phyloP scores from a whole-genome alignment of 306 rosid species.

The Lupinus albus region DNA sequence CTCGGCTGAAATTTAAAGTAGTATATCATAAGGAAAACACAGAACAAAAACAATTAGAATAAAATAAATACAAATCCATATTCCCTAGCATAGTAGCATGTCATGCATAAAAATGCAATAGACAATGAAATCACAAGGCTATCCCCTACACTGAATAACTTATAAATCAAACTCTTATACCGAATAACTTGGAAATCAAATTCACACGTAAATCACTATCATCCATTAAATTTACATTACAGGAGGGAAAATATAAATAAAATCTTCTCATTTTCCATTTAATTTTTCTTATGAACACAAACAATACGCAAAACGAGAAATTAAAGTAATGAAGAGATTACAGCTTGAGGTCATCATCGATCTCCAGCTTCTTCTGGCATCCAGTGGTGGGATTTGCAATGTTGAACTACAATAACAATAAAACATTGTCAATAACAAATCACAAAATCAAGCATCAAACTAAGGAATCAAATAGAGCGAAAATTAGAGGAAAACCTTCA shows the following conservation, averaged over 20 bases:
- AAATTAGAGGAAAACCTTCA: conserved; percentile 42
- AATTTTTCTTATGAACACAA: neutral
- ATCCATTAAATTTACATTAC: neutral
- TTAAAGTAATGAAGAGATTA: conserved; percentile 15
- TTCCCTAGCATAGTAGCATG: neutral
- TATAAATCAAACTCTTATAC: neutral
- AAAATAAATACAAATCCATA: neutral
- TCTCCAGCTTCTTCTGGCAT: conserved; percentile 50
- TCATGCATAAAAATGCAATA: neutral
- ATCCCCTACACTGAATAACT: neutral
- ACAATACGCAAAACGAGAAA: neutral
- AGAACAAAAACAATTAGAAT: neutral
- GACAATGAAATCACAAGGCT: neutral
- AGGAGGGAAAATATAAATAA: neutral
- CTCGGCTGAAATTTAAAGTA: conserved; percentile 36
- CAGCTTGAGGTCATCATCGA: conserved; percentile 46
- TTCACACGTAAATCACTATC: neutral
- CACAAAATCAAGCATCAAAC: neutral
- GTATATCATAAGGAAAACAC: neutral
- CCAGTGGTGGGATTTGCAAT: conserved; percentile 51
- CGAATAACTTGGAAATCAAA: neutral
- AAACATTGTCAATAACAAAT: neutral
- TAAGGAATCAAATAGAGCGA: neutral
- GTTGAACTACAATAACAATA: conserved; percentile 40
- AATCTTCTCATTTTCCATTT: neutral